Conservation (phyloP, 2,329 filamentous ascomycete species). For the Aspergillus melleus region DNA sequence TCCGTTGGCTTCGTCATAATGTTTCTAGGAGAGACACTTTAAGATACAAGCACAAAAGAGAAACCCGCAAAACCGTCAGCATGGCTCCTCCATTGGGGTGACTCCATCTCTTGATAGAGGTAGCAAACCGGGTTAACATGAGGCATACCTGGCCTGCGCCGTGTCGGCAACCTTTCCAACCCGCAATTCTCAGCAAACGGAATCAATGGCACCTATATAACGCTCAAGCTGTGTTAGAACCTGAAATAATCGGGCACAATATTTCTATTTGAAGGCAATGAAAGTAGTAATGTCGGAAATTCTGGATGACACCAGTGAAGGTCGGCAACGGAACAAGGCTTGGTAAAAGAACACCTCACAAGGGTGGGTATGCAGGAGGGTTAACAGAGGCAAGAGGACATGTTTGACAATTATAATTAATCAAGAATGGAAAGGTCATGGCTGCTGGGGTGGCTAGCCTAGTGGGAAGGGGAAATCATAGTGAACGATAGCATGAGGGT, state of each 20-base stretch:
- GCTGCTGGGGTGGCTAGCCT: background rate
- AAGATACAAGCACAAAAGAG: constrained; percentile 1
- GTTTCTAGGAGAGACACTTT: background rate
- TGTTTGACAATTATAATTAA: background rate
- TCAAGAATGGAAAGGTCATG: no score
- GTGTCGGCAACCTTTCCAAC: background rate
- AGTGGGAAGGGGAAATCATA: background rate
- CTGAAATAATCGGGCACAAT: background rate
- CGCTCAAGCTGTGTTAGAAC: background rate
- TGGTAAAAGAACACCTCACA: background rate
- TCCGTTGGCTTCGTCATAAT: constrained; percentile 16
- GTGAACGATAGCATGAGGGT: background rate
- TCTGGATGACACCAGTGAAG: background rate
- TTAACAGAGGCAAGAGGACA: background rate
- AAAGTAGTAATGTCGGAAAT: background rate
- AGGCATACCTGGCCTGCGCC: background rate
- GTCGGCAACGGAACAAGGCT: background rate
- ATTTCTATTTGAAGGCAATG: background rate
- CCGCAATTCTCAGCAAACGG: background rate
- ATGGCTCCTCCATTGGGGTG: background rate
- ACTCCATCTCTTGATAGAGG: background rate
- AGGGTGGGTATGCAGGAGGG: background rate
- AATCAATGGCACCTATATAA: background rate
- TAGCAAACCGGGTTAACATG: background rate
- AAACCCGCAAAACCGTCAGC: constrained; percentile 2